Conservation (phyloP, 331 rosid genomes). For the Quercus phellos region DNA sequence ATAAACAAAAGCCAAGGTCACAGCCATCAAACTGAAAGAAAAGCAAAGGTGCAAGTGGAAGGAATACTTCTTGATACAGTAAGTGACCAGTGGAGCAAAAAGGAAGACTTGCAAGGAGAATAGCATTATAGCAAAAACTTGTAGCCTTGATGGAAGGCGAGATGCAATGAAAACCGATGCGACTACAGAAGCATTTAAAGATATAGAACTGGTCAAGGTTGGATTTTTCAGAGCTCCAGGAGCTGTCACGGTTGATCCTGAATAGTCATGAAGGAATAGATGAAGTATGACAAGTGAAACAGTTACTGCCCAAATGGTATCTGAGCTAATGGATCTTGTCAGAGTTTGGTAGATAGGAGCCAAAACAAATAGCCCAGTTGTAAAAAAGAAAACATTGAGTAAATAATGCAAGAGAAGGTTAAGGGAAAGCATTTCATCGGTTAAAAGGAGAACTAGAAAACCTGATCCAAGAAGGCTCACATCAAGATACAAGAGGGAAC, state of each 20-base stretch:
- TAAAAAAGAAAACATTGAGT: constrained; percentile 63
- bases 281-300: constrained; percentile 65
- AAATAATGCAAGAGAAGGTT: constrained; percentile 49
- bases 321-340: constrained; percentile 72
- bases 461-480: constrained; percentile 61
- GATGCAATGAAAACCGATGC: constrained; percentile 85
- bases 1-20: constrained; percentile 52
- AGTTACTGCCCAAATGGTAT: constrained; percentile 75
- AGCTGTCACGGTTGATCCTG: constrained; percentile 62
- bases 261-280: constrained; percentile 78
- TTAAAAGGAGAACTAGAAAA: constrained; percentile 54
- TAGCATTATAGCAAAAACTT: constrained; percentile 65
- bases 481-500: constrained; percentile 56
- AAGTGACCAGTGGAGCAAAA: constrained; percentile 69
- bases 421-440: constrained; percentile 67
- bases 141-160: constrained; percentile 69
- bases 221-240: constrained; percentile 62
- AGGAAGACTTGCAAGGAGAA: constrained; percentile 82
- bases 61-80: constrained; percentile 66
- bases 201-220: constrained; percentile 66
- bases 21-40: constrained; percentile 50
- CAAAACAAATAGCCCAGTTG: constrained; percentile 56
- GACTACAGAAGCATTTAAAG: constrained; percentile 79
- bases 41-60: constrained; percentile 54
- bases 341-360: constrained; percentile 84